A percentile compares a stretch with the other conserved stretches of the same genome.
Evolutionary conservation across 768 basidiomycete genomes (phyloP).

Genomic region (Tylopilus vinaceipallidus): DNA sequence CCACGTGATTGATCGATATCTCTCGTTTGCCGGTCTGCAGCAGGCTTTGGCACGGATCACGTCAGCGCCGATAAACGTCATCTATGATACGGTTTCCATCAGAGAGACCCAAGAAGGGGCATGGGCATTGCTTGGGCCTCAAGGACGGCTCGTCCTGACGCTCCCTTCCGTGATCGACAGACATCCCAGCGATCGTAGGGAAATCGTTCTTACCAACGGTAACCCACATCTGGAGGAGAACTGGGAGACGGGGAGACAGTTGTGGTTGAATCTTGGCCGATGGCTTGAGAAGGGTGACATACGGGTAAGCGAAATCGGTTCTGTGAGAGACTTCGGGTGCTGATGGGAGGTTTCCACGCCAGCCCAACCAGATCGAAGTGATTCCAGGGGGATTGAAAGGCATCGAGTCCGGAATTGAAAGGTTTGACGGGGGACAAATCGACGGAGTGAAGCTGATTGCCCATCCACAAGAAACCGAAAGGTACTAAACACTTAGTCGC

Average conservation of each 20-base stretch:
- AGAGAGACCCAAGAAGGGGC: conserved; percentile 39
- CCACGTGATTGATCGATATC: conserved; percentile 35
- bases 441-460: conserved; percentile 46
- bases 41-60: conserved; percentile 38
- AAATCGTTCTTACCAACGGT: conserved; percentile 32
- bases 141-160: conserved; percentile 37
- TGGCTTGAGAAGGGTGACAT: conserved; percentile 35
- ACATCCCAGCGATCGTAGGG: conserved; percentile 25
- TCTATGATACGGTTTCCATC: conserved; percentile 39
- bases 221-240: conserved; percentile 34
- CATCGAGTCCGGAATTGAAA: conserved; percentile 40
- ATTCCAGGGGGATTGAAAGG: conserved; percentile 42
- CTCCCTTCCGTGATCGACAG: conserved; percentile 33
- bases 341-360: not conserved
- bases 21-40: conserved; percentile 28
- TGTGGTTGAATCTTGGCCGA: conserved; percentile 27
- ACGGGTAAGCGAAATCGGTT: conserved; percentile 19
- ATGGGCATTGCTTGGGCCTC: conserved; percentile 36
- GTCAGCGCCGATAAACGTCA: conserved; percentile 32
- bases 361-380: conserved; percentile 46
- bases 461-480: conserved; percentile 43
- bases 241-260: conserved; percentile 32
- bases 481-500: conserved; percentile 27
- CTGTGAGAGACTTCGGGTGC: not conserved
- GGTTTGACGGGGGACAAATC: conserved; percentile 39